These are phyloP conservation scores for Ustilago cynodontis DNA, from an alignment of 1,284 basidiomycete species.

Conservation along the genomic window DNA sequence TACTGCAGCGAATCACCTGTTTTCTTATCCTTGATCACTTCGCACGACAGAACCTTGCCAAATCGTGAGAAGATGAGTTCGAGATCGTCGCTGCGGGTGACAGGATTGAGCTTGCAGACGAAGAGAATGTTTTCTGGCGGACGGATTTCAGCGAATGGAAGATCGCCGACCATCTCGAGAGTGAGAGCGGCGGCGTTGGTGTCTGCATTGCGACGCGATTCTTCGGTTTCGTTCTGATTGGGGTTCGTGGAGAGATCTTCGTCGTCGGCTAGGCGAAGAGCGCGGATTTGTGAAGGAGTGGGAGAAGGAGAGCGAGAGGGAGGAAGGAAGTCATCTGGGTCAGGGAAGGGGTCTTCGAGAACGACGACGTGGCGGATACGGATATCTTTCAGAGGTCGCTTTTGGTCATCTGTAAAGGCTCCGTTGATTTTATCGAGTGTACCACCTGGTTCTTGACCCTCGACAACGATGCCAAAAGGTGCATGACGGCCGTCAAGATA, in stretches of 20 bases:
- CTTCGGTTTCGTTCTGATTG: constrained; percentile 86
- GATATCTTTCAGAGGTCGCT: constrained; percentile 90
- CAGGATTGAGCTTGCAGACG: constrained; percentile 97
- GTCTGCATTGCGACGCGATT: constrained; percentile 81
- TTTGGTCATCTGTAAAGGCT: constrained; percentile 86
- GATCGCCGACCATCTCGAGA: constrained; percentile 98
- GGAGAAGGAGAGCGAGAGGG: constrained; percentile 81
- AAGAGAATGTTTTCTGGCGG: constrained; percentile 99
- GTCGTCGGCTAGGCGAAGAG: constrained; percentile 80
- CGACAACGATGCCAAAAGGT: constrained; percentile 93
- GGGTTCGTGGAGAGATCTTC: constrained; percentile 70
- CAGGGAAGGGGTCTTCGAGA: constrained; percentile 93
- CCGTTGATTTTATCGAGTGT: constrained; percentile 93
- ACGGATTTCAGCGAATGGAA: constrained; percentile 96
- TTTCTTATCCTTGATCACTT: constrained; percentile 94
- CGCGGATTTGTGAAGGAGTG: constrained; percentile 66
- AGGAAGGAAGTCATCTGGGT: constrained; percentile 76
- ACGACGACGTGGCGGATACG: constrained; percentile 87
- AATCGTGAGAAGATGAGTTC: constrained; percentile 98
- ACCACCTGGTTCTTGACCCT: constrained; percentile 79
- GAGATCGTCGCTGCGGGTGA: constrained; percentile 93
- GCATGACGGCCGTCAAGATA: constrained; percentile 96
- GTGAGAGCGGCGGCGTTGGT: constrained; percentile 93
- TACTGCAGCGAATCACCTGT: constrained; percentile 97
- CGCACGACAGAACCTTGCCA: constrained; percentile 94